Evolutionary conservation across 1,284 basidiomycete species (phyloP), one percentile per base, ranked within the genome.

Genomic region (Leccinum pallidistipes): DNA sequence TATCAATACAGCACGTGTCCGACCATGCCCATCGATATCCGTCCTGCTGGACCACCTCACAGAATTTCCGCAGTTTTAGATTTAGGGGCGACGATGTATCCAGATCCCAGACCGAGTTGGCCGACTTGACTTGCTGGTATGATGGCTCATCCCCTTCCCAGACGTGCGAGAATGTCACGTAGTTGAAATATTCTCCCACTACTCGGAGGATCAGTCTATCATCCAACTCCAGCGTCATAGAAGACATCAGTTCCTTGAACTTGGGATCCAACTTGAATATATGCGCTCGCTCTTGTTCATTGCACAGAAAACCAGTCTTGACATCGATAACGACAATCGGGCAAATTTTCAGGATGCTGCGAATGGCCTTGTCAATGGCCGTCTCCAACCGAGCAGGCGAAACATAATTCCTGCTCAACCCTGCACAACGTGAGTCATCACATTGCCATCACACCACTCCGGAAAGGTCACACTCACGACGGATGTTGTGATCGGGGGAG

Each of bases 151-250:
- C 52, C 18, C 18, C 32, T 47, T 49, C 16, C 58, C 57, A 49
- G 5, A 59, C 43, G 3, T 59, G 58, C n/a, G 58, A 59, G 9
- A 59, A 53, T 3, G 18, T 64, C 34, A 66, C 64, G 12, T 64
- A 66, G 47, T 9, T 32, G 32, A 53, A 53, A 24, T 5, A 53
- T 24, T 53, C 18, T 11, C 10, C 10, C 5, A 60, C 64, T 5
- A 57, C 57, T 9, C n/a, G 52, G 9, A 32, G 18, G 52, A 53
- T 53, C 18, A 8, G 31, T 34, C 12, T 7, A 12, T 53, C 18
- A 21, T 53, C 52, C 12, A 57, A 10, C 7, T n/a, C 8, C 14
- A 32, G 1, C 0, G 38, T 57, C 54, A 60, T 59, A 11, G 52
- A 53, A 53, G 52, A 53, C 18, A 53, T 53, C 52, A 53, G 18